phyloP scores from a whole-genome alignment of 2,329 filamentous ascomycete genomes.

The Sordariomycetes sp. region DNA sequence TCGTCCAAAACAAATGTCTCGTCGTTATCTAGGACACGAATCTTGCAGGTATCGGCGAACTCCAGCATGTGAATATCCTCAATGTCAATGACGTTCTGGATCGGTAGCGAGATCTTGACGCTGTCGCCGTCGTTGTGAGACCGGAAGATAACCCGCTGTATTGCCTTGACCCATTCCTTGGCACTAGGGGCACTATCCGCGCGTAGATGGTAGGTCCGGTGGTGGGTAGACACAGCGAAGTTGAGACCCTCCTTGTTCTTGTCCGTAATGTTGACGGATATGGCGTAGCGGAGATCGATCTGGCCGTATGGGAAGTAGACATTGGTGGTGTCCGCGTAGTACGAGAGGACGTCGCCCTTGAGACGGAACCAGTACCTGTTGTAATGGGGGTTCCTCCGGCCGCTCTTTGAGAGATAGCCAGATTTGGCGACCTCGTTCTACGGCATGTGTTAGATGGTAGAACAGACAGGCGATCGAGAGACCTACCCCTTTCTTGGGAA shows the following conservation, averaged over 20 bases:
- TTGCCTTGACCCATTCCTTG: conserved; percentile 89
- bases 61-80: conserved; percentile 87
- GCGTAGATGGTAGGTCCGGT: conserved; percentile 75
- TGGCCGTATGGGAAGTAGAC: conserved; percentile 87
- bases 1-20: conserved; percentile 95
- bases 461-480: not conserved
- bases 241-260: conserved; percentile 67
- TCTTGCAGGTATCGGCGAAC: conserved; percentile 87
- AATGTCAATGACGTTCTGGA: conserved; percentile 81
- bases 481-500: conserved; percentile 81
- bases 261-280: conserved; percentile 70
- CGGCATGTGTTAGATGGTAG: not conserved
- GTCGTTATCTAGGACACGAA: conserved; percentile 84
- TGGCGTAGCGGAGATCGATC: conserved; percentile 84
- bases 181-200: conserved; percentile 82
- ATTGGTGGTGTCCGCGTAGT: conserved; percentile 74
- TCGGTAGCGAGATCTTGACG: conserved; percentile 87
- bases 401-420: conserved; percentile 79
- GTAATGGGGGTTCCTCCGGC: conserved; percentile 78
- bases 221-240: conserved; percentile 73
- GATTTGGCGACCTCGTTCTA: conserved; percentile 71
- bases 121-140: conserved; percentile 95
- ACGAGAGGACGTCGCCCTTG: conserved; percentile 84
- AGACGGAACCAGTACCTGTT: conserved; percentile 88
- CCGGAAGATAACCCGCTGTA: conserved; percentile 91